These are phyloP conservation scores for Silene noctiflora DNA, from an alignment of 179 eudicot genomes.

Conservation along the genomic window DNA sequence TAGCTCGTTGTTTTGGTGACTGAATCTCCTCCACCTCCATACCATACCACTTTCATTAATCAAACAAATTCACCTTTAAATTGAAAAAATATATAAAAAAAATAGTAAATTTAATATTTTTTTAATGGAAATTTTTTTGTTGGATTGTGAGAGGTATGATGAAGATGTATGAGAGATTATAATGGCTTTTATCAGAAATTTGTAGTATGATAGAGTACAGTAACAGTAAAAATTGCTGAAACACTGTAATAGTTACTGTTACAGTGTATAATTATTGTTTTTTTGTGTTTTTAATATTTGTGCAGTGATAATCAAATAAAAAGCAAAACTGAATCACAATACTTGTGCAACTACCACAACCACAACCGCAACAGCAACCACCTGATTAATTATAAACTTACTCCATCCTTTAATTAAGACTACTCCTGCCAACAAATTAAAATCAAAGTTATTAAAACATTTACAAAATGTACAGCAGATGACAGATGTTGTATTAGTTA, in stretches of 20 bases:
- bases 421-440: neutral
- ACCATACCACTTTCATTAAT: constrained; percentile 53
- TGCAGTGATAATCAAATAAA: constrained; percentile 18
- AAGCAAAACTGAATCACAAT: constrained; percentile 3
- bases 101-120: neutral
- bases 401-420: neutral
- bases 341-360: neutral
- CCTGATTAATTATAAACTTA: neutral
- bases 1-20: constrained; percentile 1
- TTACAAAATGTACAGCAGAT: constrained; percentile 6
- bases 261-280: neutral
- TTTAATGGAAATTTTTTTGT: neutral
- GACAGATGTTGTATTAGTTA: constrained; percentile 13
- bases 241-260: constrained; percentile 7
- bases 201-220: constrained; percentile 1
- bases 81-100: constrained; percentile 1
- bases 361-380: neutral
- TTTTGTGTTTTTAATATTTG: neutral
- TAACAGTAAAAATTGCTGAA: constrained; percentile 1
- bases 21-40: constrained; percentile 75
- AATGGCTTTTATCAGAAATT: constrained; percentile 19
- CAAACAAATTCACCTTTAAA: neutral
- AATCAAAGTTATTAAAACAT: neutral
- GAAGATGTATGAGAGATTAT: constrained; percentile 28
- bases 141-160: constrained; percentile 16